These are phyloP conservation scores for Rhizopus arrhizus DNA, from an alignment of 371 early-diverging fungal genomes.

Conservation along the genomic window DNA sequence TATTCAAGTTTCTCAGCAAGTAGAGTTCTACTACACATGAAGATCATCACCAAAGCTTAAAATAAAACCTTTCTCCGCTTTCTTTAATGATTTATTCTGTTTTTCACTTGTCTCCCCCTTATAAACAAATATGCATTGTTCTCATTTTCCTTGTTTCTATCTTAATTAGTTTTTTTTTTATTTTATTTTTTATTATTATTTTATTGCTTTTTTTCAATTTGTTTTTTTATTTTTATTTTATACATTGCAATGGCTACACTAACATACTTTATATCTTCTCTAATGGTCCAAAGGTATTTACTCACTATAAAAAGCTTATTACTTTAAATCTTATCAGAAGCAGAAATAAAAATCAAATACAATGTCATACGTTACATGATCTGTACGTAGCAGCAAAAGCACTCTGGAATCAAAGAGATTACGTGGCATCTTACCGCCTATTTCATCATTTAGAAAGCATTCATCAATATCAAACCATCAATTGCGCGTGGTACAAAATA, in stretches of 20 bases:
- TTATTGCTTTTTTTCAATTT: neutral
- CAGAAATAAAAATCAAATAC: neutral
- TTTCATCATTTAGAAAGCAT: conserved; percentile 17
- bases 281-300: neutral
- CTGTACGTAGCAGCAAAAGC: conserved; percentile 12
- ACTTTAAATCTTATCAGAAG: neutral
- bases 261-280: neutral
- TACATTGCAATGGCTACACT: neutral
- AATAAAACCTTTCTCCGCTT: neutral
- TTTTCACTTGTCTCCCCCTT: neutral
- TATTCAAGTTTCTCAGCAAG: conserved; percentile 5
- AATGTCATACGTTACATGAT: conserved; percentile 19
- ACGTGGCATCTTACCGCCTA: conserved; percentile 28
- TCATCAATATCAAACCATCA: conserved; percentile 4
- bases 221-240: conserved; percentile 1
- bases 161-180: neutral
- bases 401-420: conserved; percentile 17
- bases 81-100: neutral
- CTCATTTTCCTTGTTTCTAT: neutral
- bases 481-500: conserved; percentile 24
- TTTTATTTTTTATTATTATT: neutral
- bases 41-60: conserved; percentile 42
- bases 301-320: neutral
- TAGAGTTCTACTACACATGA: conserved; percentile 43
- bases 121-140: conserved; percentile 1